Percentiles rank a stretch among this genome's conserved stretches.
These are phyloP conservation scores for Fusarium armeniacum DNA, from an alignment of 2,329 filamentous ascomycete species.

Conservation along the genomic window DNA sequence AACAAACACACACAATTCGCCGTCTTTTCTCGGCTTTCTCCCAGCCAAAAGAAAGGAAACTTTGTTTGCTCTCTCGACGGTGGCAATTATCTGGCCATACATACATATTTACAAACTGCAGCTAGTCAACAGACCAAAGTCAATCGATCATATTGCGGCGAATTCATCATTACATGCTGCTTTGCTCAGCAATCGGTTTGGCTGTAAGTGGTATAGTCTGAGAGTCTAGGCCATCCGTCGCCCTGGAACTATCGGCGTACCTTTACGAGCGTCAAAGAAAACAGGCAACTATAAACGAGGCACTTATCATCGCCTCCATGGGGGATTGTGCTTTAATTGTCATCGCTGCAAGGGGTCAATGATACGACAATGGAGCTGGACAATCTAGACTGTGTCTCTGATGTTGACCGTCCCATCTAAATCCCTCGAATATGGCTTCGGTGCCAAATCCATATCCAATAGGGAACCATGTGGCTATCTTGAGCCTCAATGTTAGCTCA, in stretches of 20 bases:
- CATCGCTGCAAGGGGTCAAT: not conserved
- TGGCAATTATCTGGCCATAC: not conserved
- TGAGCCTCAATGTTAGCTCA: constrained; percentile 11
- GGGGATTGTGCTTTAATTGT: not conserved
- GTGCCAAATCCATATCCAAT: not conserved
- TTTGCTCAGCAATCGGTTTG: not conserved
- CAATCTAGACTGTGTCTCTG: not conserved
- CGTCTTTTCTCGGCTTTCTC: constrained; percentile 13
- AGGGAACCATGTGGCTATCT: not conserved
- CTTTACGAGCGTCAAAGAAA: not conserved
- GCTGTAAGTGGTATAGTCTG: constrained; percentile 1
- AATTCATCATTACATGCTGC: constrained; percentile 4
- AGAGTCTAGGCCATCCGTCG: not conserved
- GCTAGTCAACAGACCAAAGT: not conserved
- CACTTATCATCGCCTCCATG: not conserved
- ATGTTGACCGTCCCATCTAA: not conserved
- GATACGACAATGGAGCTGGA: not conserved
- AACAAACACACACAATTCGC: not conserved
- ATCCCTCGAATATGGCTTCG: not conserved
- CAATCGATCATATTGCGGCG: not conserved
- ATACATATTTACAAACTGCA: not conserved
- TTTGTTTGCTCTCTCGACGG: not conserved
- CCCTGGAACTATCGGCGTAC: not conserved
- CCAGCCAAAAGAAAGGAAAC: not conserved
- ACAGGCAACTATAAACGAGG: constrained; percentile 26